Evolutionary conservation across 371 early-diverging fungal genomes (phyloP).

Genomic region (Smittium mucronatum): DNA sequence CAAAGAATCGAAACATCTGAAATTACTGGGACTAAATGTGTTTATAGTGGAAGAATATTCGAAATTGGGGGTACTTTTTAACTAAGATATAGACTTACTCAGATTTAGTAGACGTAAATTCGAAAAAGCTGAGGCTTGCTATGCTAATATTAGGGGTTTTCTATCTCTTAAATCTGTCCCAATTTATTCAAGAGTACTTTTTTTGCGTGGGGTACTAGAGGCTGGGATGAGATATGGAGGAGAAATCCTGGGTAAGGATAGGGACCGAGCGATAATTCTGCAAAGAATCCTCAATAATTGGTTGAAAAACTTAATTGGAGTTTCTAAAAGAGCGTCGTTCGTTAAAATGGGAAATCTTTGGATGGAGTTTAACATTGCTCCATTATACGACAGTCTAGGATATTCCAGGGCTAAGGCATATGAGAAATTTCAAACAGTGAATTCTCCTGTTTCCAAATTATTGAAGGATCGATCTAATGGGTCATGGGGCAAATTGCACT

Average conservation of each 20-base stretch:
- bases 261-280: not conserved
- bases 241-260: not conserved
- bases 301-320: not conserved
- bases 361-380: not conserved
- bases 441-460: too few relatives aligned
- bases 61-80: not conserved
- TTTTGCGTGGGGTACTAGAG: not conserved
- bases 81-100: not conserved
- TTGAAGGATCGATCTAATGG: too few relatives aligned
- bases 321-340: not conserved
- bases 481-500: too few relatives aligned
- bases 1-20: not conserved
- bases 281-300: not conserved
- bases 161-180: not conserved
- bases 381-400: not conserved
- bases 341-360: not conserved
- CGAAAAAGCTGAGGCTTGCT: not conserved
- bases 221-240: not conserved
- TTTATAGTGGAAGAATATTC: not conserved
- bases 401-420: too few relatives aligned
- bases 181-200: not conserved
- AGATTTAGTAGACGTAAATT: not conserved
- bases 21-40: not conserved
- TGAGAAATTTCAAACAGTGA: too few relatives aligned
- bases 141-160: not conserved